phyloP scores from a whole-genome alignment of 2,329 filamentous ascomycete genomes.

The Plectosphaerella plurivora region DNA sequence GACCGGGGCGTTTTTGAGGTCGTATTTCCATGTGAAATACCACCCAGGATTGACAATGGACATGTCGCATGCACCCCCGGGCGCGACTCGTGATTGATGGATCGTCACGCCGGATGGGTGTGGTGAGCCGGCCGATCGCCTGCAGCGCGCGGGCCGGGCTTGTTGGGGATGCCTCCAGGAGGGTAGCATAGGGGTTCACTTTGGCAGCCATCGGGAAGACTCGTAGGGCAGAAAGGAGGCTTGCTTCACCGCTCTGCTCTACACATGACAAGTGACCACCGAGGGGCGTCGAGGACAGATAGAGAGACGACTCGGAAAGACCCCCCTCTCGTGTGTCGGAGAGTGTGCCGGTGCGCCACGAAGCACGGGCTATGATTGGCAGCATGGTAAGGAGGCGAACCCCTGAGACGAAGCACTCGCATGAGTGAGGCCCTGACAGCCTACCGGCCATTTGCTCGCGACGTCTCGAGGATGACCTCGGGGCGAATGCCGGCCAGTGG shows the following conservation, averaged over 20 bases:
- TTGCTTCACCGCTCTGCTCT: neutral
- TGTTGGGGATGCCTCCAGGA: no score
- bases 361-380: neutral
- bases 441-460: neutral
- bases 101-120: no score
- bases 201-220: neutral
- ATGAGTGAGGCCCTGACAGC: neutral
- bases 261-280: neutral
- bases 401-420: slow-evolving; percentile 1
- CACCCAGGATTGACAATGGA: no score
- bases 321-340: neutral
- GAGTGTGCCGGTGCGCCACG: neutral
- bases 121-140: no score
- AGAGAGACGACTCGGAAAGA: neutral
- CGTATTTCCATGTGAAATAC: no score
- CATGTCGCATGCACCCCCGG: no score
- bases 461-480: neutral
- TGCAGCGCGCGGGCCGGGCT: no score
- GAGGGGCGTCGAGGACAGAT: neutral
- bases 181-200: neutral
- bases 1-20: no score
- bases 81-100: no score
- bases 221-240: neutral
- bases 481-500: neutral
- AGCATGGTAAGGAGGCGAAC: neutral